Percentiles rank a stretch among this genome's conserved stretches.
phyloP scores from a whole-genome alignment of 495 filamentous ascomycete species.

The Penicillium canariense region DNA sequence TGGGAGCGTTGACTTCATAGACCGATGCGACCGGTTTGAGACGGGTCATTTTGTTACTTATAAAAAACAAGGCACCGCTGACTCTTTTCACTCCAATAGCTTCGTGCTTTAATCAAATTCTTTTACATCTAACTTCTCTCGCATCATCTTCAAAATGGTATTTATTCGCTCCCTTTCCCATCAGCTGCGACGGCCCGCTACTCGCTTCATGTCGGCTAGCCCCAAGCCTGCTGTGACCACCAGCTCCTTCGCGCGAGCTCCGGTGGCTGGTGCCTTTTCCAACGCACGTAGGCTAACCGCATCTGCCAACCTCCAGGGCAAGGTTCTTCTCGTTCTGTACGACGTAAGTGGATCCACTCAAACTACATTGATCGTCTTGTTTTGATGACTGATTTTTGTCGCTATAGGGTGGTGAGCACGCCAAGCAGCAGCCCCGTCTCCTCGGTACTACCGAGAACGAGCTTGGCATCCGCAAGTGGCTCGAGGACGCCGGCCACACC shows the following conservation, averaged over 20 bases:
- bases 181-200: conserved; percentile 56
- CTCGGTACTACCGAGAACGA: conserved; percentile 98
- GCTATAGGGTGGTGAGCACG: conserved; percentile 63
- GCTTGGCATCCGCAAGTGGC: conserved; percentile 92
- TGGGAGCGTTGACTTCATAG: conserved; percentile 17
- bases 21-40: conserved; percentile 2
- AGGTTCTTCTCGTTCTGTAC: conserved; percentile 73
- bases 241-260: conserved; percentile 25
- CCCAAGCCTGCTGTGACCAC: conserved; percentile 18
- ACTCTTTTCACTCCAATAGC: conserved; percentile 10
- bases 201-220: conserved; percentile 48
- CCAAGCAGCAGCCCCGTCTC: conserved; percentile 74
- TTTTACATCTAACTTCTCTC: conserved; percentile 5
- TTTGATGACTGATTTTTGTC: conserved; percentile 12
- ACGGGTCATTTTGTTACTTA: not conserved
- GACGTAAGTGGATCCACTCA: conserved; percentile 54
- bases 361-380: not conserved
- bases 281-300: conserved; percentile 55
- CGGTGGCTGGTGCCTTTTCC: conserved; percentile 37
- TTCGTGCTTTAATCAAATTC: conserved; percentile 9
- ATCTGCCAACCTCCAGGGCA: conserved; percentile 59
- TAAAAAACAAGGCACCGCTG: conserved; percentile 16
- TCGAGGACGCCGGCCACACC: conserved; percentile 92
- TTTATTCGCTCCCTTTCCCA: conserved; percentile 60
- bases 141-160: conserved; percentile 62